These are phyloP conservation scores for Piloderma croceum DNA, from an alignment of 768 basidiomycete species.

Conservation along the genomic window DNA sequence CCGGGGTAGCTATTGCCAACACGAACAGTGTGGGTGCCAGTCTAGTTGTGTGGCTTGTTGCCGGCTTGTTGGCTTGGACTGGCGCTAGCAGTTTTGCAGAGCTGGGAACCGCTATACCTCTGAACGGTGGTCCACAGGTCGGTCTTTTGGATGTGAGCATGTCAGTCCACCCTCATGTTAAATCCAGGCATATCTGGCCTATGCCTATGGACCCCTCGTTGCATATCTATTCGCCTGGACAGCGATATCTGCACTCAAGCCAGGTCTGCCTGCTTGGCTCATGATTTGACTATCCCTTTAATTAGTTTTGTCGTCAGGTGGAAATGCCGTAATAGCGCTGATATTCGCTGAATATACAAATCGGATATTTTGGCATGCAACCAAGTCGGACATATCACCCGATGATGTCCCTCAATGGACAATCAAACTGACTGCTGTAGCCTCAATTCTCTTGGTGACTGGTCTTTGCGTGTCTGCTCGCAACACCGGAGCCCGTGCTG, in stretches of 20 bases:
- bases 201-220: conserved; percentile 79
- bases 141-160: background rate
- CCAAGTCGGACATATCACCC: conserved; percentile 65
- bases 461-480: conserved; percentile 74
- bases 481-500: conserved; percentile 72
- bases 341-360: conserved; percentile 93
- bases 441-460: conserved; percentile 67
- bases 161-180: background rate
- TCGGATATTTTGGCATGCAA: conserved; percentile 75
- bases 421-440: conserved; percentile 78
- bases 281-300: background rate
- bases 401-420: conserved; percentile 85
- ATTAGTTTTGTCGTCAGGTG: conserved; percentile 35
- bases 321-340: conserved; percentile 80
- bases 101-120: conserved; percentile 82
- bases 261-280: conserved; percentile 41
- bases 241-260: conserved; percentile 82
- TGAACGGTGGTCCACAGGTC: conserved; percentile 62
- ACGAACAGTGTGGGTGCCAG: conserved; percentile 88
- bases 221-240: conserved; percentile 97
- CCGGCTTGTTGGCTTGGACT: conserved; percentile 89
- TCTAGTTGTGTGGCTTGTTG: conserved; percentile 75
- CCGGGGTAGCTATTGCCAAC: conserved; percentile 87
- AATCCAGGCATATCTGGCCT: conserved; percentile 66
- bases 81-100: conserved; percentile 94